Evolutionary conservation across 2,329 filamentous ascomycete genomes (phyloP).

Genomic region (Emmonsia crescens): DNA sequence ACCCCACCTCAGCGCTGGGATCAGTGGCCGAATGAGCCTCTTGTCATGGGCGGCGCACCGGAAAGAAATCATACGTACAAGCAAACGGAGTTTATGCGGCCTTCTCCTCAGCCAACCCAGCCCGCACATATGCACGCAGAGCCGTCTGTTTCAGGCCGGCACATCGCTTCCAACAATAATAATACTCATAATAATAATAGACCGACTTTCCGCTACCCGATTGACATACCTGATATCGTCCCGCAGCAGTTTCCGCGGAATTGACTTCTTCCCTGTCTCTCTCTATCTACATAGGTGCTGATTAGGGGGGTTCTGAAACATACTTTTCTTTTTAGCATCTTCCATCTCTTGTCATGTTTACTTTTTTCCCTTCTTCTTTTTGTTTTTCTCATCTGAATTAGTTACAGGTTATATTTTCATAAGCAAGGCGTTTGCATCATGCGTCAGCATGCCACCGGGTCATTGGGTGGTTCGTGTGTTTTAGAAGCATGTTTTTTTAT

Average conservation of each 20-base stretch:
- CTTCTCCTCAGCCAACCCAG: background rate
- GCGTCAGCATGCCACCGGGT: no score
- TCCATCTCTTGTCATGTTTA: background rate
- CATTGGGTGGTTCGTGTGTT: no score
- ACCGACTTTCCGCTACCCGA: background rate
- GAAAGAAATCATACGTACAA: background rate
- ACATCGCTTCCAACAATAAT: background rate
- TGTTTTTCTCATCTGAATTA: background rate
- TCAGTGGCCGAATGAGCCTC: background rate
- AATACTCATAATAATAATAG: background rate
- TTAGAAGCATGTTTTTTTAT: background rate
- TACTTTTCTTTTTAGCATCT: background rate
- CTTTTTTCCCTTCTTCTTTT: background rate
- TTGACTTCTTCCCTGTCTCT: background rate
- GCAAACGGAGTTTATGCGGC: background rate
- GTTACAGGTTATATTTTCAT: background rate
- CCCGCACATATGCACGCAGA: background rate
- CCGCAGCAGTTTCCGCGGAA: background rate
- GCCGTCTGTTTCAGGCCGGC: background rate
- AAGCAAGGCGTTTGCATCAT: background rate
- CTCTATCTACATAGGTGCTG: no score
- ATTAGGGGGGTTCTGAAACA: no score
- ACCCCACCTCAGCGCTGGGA: background rate
- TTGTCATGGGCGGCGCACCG: background rate
- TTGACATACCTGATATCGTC: background rate